Conservation (phyloP, 495 filamentous ascomycete species). For the Pyronema domesticum region DNA sequence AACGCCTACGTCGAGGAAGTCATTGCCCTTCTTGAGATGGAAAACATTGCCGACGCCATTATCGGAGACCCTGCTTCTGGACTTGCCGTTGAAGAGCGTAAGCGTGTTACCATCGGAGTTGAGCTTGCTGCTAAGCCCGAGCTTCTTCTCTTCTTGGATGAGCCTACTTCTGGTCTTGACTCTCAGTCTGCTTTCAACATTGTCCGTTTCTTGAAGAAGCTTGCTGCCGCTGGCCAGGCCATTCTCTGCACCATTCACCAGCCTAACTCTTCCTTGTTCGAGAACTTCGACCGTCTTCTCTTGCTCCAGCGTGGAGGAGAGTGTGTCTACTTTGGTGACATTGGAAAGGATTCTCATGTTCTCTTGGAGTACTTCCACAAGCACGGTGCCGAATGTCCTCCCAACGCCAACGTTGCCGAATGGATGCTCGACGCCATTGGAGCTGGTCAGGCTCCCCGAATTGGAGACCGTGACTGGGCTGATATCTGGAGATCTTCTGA, state of each 20-base stretch:
- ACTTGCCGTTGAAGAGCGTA: slow-evolving; percentile 79
- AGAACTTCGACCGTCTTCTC: slow-evolving; percentile 55
- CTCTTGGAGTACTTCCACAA: slow-evolving; percentile 37
- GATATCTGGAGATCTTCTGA: slow-evolving; percentile 58
- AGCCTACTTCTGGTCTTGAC: slow-evolving; percentile 79
- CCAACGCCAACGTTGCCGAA: slow-evolving; percentile 42
- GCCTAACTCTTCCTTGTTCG: slow-evolving; percentile 68
- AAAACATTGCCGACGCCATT: slow-evolving; percentile 66
- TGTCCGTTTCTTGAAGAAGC: slow-evolving; percentile 69
- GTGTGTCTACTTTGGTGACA: slow-evolving; percentile 50
- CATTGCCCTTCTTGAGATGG: slow-evolving; percentile 63
- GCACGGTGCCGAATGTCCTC: slow-evolving; percentile 32
- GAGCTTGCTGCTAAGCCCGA: slow-evolving; percentile 77
- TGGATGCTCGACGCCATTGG: slow-evolving; percentile 81
- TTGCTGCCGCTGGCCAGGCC: slow-evolving; percentile 66
- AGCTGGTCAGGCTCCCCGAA: slow-evolving; percentile 13
- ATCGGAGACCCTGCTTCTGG: slow-evolving; percentile 61
- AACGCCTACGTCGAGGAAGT: slow-evolving; percentile 71
- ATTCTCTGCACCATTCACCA: slow-evolving; percentile 90
- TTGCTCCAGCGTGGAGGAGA: slow-evolving; percentile 47
- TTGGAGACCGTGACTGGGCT: slow-evolving; percentile 59
- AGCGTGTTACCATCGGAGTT: slow-evolving; percentile 78
- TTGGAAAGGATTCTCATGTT: slow-evolving; percentile 34
- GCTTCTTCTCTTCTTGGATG: slow-evolving; percentile 73
- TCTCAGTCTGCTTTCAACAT: slow-evolving; percentile 77